Percentiles rank a stretch among this genome's conserved stretches.
Evolutionary conservation across 805 yeast genomes (phyloP).

Genomic region (Nematodospora valgi): DNA sequence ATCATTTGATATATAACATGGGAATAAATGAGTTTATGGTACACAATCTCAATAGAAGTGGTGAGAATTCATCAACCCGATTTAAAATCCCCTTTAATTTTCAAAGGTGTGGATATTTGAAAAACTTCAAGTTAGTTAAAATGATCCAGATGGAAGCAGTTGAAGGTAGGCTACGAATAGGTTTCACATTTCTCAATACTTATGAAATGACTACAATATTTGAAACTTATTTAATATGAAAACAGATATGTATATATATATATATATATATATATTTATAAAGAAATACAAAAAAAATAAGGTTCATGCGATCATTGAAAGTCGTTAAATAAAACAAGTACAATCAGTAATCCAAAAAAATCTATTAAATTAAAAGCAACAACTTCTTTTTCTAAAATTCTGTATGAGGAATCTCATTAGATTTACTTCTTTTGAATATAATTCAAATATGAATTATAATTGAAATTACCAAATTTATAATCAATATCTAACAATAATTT

Average conservation of each 20-base stretch:
- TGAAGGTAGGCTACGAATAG: slow-evolving; percentile 5
- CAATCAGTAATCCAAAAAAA: not conserved
- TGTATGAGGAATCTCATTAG: too few species aligned
- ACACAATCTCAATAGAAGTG: slow-evolving; percentile 7
- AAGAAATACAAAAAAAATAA: too few species aligned
- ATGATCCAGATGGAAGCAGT: slow-evolving; percentile 6
- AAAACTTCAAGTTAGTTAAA: slow-evolving; percentile 5
- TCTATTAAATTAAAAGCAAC: not conserved
- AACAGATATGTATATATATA: too few species aligned
- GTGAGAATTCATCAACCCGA: not conserved
- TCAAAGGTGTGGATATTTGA: slow-evolving; percentile 8
- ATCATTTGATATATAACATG: slow-evolving; percentile 9
- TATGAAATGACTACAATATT: slow-evolving; percentile 6
- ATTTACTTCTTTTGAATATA: slow-evolving; percentile 22
- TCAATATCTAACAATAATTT: slow-evolving; percentile 62
- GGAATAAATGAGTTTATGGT: slow-evolving; percentile 4
- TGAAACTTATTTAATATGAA: slow-evolving; percentile 6
- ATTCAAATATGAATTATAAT: slow-evolving; percentile 44
- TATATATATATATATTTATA: too few species aligned
- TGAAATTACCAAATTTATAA: slow-evolving; percentile 56
- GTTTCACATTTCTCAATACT: slow-evolving; percentile 7
- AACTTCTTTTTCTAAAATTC: too few species aligned
- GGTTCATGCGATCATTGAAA: too few species aligned
- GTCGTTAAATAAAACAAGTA: too few species aligned
- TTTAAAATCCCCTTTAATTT: slow-evolving; percentile 6